Evolutionary conservation across 2,329 filamentous ascomycete species (phyloP).

Genomic region (Drechslerella stenobrocha): DNA sequence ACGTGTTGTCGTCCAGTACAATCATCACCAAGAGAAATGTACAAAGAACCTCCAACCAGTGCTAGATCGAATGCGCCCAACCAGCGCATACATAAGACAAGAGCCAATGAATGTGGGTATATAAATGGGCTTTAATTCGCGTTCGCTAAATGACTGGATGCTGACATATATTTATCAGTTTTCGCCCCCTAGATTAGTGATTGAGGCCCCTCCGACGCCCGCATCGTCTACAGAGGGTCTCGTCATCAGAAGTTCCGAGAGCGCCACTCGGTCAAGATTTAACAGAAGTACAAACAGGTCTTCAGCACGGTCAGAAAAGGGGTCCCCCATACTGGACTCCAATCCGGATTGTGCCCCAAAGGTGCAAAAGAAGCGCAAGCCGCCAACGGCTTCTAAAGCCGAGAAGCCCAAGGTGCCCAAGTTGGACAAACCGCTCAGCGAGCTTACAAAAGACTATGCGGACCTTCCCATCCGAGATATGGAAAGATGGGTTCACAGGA

Average conservation of each 20-base stretch:
- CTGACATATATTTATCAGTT: constrained; percentile 11
- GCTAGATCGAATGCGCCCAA: constrained; percentile 19
- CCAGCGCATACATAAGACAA: constrained; percentile 22
- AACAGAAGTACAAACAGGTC: background rate
- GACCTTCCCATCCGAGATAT: constrained; percentile 74
- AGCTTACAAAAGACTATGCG: constrained; percentile 67
- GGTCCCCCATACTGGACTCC: background rate
- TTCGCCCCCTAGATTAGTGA: constrained; percentile 16
- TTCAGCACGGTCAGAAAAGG: constrained; percentile 2
- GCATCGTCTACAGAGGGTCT: constrained; percentile 29
- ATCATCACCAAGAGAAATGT: constrained; percentile 9
- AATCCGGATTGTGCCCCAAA: constrained; percentile 1
- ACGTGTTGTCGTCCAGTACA: background rate
- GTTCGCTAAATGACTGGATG: background rate
- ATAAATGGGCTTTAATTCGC: background rate
- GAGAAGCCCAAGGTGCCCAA: constrained; percentile 60
- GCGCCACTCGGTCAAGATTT: background rate
- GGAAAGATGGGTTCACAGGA: constrained; percentile 73
- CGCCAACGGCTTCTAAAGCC: constrained; percentile 51
- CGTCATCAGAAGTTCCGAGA: background rate
- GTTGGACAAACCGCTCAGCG: constrained; percentile 70
- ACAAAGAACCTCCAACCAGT: background rate
- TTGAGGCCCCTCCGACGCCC: constrained; percentile 25
- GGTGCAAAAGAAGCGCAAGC: constrained; percentile 33
- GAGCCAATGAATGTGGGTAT: constrained; percentile 17